A percentile compares a stretch with the other conserved stretches of the same genome.
Conservation (phyloP, 495 filamentous ascomycete genomes). For the Aspergillus bridgeri region DNA sequence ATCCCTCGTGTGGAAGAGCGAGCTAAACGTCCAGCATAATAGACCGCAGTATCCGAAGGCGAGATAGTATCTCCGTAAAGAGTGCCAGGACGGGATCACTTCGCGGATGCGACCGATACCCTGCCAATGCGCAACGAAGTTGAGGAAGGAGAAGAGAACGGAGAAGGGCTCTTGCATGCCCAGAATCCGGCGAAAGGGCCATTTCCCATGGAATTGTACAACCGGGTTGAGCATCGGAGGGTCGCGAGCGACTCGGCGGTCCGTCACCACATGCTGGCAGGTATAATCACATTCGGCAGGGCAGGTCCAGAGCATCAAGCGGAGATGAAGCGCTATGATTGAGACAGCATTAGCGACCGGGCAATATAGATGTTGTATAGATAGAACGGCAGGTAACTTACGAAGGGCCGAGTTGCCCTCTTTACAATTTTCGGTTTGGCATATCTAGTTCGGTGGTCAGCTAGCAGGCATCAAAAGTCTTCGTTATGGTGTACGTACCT, state of each 20-base stretch:
- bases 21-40: constrained; percentile 79
- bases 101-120: constrained; percentile 70
- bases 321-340: constrained; percentile 44
- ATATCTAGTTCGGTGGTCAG: constrained; percentile 55
- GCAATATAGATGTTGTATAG: neutral
- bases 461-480: constrained; percentile 5
- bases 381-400: constrained; percentile 25
- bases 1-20: constrained; percentile 88
- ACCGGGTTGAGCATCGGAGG: constrained; percentile 62
- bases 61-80: constrained; percentile 77
- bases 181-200: constrained; percentile 86
- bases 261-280: constrained; percentile 92
- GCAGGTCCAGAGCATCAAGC: constrained; percentile 61
- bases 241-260: constrained; percentile 61
- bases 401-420: constrained; percentile 44
- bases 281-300: constrained; percentile 95
- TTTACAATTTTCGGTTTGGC: constrained; percentile 75
- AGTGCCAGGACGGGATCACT: constrained; percentile 66
- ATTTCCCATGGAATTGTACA: constrained; percentile 98
- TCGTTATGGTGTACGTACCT: constrained; percentile 49
- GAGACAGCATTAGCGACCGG: constrained; percentile 18
- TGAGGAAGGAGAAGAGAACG: constrained; percentile 88
- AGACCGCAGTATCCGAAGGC: constrained; percentile 77
- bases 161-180: constrained; percentile 94
- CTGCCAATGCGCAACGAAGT: constrained; percentile 80